Evolutionary conservation across 345 rosid genomes (phyloP).

Genomic region (Eutrema yunnanense): DNA sequence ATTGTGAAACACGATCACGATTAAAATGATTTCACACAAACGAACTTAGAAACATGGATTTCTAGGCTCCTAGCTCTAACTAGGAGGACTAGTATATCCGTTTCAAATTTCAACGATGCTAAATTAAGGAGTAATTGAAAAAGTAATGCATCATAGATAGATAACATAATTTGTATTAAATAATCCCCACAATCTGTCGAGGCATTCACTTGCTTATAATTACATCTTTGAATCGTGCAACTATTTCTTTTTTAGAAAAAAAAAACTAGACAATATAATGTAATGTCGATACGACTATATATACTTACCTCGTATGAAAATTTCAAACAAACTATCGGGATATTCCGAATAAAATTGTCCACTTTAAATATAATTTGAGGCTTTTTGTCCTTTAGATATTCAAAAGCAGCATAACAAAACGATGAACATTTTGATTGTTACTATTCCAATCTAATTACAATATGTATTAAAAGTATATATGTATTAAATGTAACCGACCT

Average conservation of each 20-base stretch:
- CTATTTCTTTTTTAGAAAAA: not conserved
- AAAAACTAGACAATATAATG: not conserved
- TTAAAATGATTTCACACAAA: not conserved
- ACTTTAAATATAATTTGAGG: not conserved
- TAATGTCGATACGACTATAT: not conserved
- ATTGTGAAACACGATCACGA: not conserved
- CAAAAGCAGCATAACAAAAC: not conserved
- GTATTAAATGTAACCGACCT: slow-evolving; percentile 38
- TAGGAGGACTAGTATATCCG: not conserved
- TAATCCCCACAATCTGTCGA: not conserved
- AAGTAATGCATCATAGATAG: not conserved
- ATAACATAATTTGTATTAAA: not conserved
- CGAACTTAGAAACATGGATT: not conserved
- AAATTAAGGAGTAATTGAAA: not conserved
- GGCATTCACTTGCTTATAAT: not conserved
- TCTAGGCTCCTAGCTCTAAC: not conserved
- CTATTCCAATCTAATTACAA: not conserved
- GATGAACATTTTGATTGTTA: not conserved
- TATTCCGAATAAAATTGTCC: not conserved
- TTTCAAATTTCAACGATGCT: not conserved
- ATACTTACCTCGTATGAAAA: not conserved
- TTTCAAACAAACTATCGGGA: not conserved
- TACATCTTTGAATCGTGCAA: not conserved
- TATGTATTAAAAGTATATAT: not conserved
- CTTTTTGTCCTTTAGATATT: not conserved